phyloP scores from a whole-genome alignment of 1,284 basidiomycete genomes.

The Mrakiaceae sp. region DNA sequence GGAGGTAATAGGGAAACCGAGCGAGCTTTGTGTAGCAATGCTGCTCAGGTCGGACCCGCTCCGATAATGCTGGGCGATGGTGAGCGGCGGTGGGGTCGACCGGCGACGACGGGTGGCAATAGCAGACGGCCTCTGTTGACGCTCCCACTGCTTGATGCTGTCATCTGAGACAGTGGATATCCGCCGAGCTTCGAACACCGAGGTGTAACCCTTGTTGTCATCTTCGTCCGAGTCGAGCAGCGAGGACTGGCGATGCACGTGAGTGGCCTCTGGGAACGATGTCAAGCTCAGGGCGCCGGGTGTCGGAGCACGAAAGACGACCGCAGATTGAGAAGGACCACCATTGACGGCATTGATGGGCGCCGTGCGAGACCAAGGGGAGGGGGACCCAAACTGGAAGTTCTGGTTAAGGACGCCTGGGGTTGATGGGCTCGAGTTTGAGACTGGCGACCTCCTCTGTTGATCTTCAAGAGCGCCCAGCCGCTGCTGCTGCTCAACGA shows the following conservation, averaged over 20 bases:
- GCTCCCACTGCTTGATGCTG: slow-evolving; percentile 1
- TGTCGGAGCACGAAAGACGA: slow-evolving; percentile 6
- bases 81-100: not conserved
- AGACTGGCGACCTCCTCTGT: not conserved
- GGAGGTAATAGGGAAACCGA: no score
- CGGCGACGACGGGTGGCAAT: not conserved
- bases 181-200: not conserved
- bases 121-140: not conserved
- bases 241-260: not conserved
- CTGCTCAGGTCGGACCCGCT: no score
- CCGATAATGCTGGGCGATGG: no score
- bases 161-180: slow-evolving; percentile 3
- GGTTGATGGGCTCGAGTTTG: not conserved
- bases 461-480: not conserved
- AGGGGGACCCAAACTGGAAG: slow-evolving; percentile 3
- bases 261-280: not conserved
- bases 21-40: no score
- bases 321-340: not conserved
- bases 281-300: not conserved
- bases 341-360: not conserved
- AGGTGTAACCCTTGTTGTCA: not conserved
- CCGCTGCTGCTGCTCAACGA: not conserved
- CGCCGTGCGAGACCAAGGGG: not conserved
- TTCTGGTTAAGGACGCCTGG: slow-evolving; percentile 3
- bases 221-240: not conserved